Evolutionary conservation across 768 basidiomycete genomes (phyloP).

Genomic region (Coprinopsis cinerea): DNA sequence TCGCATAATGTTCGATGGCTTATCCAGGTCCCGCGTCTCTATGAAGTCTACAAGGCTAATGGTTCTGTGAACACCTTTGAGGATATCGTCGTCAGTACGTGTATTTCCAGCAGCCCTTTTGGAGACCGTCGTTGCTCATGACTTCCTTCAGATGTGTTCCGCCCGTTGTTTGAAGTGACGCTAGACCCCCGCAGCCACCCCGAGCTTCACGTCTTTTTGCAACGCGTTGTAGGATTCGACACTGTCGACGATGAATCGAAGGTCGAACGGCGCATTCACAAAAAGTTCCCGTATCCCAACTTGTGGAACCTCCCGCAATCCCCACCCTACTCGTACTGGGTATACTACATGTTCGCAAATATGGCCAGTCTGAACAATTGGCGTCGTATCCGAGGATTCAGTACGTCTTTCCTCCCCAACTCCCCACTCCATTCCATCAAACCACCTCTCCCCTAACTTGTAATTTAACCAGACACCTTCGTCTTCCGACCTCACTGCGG

Average conservation of each 20-base stretch:
- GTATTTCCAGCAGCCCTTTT: not conserved
- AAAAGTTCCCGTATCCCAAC: conserved; percentile 88
- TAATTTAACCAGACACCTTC: conserved; percentile 85
- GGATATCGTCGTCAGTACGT: conserved; percentile 84
- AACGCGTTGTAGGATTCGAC: conserved; percentile 94
- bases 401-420: conserved; percentile 41
- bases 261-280: conserved; percentile 82
- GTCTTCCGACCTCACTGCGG: conserved; percentile 96
- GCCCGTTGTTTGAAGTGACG: conserved; percentile 93
- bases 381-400: conserved; percentile 84
- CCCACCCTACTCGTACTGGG: conserved; percentile 95
- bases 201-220: conserved; percentile 91
- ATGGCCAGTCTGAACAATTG: conserved; percentile 94
- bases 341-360: conserved; percentile 98
- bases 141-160: conserved; percentile 69
- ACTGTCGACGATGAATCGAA: conserved; percentile 99
- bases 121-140: not conserved
- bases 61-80: conserved; percentile 83
- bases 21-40: conserved; percentile 90
- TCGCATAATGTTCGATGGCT: conserved; percentile 99
- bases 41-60: conserved; percentile 90
- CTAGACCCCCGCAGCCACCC: conserved; percentile 86
- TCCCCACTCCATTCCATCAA: not conserved
- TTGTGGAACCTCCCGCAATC: conserved; percentile 87
- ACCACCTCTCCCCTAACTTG: conserved; percentile 4